Evolutionary conservation across 352 stramenopile species (phyloP), one percentile per base, ranked within the genome.

Genomic region (Globisporangium nodosum): DNA sequence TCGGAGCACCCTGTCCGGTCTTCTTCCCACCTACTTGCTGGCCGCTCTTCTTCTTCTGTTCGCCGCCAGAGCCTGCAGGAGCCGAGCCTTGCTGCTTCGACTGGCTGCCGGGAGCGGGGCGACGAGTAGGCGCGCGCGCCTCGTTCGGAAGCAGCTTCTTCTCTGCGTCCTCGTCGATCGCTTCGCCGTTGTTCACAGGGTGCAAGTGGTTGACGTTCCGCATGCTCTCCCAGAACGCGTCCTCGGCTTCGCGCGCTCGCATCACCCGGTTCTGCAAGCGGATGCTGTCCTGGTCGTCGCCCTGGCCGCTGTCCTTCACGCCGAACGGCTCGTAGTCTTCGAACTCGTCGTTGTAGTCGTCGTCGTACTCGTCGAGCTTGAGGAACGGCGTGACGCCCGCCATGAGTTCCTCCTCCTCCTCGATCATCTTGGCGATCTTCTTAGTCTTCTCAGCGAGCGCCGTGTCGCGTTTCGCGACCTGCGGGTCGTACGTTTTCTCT

Each of bases 311-410:
- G 46, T 85, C 78, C 12, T 74, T 63, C 31, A 87, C 64, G 50
- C 74, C 68, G 47, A 88, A 86, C 20, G 76, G 76, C 49, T 85
- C 78, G 49, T 90, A 90, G 56, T 94, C 84, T 21, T 90, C 84
- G 51, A 89, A 87, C 59, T 94, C 85, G 57, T 94, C 85, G 57
- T 90, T 91, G 69, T 91, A 94, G 56, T 94, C 85, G 62, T 92
- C 85, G 54, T 94, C 74, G 53, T 87, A 89, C 62, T 89, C 79
- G 48, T 87, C 73, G 12, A 80, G 45, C 21, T 65, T 66, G 9
- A 60, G 18, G 9, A 67, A 60, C 3, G 52, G 60, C 57, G 73
- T 69, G 45, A 70, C 27, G 20, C 49, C 56, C 24, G 54, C 65
- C 43, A 68, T 40, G 24, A 73, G 61, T 13, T 78, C 63, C 9